These are phyloP conservation scores for Pichia heedii DNA, from an alignment of 805 yeast species.

Conservation along the genomic window DNA sequence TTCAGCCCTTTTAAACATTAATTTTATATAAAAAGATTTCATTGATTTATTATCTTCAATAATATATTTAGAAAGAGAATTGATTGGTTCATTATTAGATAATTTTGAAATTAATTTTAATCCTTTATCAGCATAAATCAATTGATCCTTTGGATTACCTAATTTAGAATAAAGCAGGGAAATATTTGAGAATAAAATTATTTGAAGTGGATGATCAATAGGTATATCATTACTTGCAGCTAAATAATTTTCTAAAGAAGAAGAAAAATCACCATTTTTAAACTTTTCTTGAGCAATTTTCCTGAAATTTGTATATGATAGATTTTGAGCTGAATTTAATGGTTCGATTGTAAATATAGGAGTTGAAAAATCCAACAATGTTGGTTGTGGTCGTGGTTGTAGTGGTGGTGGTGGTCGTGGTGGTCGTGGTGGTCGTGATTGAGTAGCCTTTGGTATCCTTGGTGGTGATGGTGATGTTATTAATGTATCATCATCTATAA, in stretches of 20 bases:
- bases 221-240: conserved; percentile 47
- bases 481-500: no score
- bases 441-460: no score
- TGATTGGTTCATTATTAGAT: conserved; percentile 13
- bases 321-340: conserved; percentile 16
- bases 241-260: conserved; percentile 54
- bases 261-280: conserved; percentile 72
- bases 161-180: conserved; percentile 56
- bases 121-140: conserved; percentile 39
- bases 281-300: conserved; percentile 54
- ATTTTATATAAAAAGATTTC: conserved; percentile 66
- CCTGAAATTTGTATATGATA: conserved; percentile 39
- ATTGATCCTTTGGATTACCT: conserved; percentile 57
- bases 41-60: conserved; percentile 44
- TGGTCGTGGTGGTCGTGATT: background rate
- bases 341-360: conserved; percentile 12
- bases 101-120: conserved; percentile 29
- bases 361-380: background rate
- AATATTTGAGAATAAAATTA: conserved; percentile 68
- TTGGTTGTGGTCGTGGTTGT: background rate
- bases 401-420: background rate
- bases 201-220: conserved; percentile 48
- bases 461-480: no score
- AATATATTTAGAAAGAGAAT: conserved; percentile 18
- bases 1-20: conserved; percentile 68